Base-by-base conservation (phyloP, 805 yeast genomes). In the Lachancea kluyveri region DNA sequence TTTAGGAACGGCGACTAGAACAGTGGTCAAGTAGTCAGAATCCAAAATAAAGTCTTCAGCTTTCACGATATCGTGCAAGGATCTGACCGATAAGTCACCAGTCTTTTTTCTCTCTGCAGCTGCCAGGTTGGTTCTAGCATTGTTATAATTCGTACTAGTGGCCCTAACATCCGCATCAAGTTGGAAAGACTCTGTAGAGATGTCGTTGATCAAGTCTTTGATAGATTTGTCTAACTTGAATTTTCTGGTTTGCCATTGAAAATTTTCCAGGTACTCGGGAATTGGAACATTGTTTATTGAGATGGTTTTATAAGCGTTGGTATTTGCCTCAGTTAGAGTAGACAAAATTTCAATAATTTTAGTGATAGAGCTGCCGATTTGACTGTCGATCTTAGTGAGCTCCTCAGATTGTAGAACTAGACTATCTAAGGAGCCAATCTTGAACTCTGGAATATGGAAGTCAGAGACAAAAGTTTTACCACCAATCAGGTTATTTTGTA, bases 391-490 rank as follows among this genome's bases (percentile, higher is more conserved):
- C 55, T 86, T 88, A 24, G 74, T 64, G 36, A 92, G 70, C 51
- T 90, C 97, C 50, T 92, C 98, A 56, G 88, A 77, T 60, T 88
- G 88, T 47, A 81, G 77, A 33, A 92, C 94, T 39, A 92, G 70
- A 18, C 87, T 79, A 60, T 92, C 99, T 52, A 92, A 71, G 8
- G 97, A 88, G 17, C 96, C 96, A 41, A 92, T 85, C 59, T 92
- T 90, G 61, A 92, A 90, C 40, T 70, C 76, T 6, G 97, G 97
- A 31, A 87, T 67, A 21, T 67, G 64, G 37, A 82, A 72, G 35
- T 69, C 63, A 33, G 67, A 57, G 20, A 84, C 65, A 29, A 73
- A 77, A 24, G 72, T 68, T 44, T 65, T 69, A 13, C 87, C 88
- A 14, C 67, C 72, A 39, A 71, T 60, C 37, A 80, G 61, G 18